Evolutionary conservation across 2,329 filamentous ascomycete genomes (phyloP), one percentile per base, ranked within the genome.

Genomic region (Bipolaris oryzae): DNA sequence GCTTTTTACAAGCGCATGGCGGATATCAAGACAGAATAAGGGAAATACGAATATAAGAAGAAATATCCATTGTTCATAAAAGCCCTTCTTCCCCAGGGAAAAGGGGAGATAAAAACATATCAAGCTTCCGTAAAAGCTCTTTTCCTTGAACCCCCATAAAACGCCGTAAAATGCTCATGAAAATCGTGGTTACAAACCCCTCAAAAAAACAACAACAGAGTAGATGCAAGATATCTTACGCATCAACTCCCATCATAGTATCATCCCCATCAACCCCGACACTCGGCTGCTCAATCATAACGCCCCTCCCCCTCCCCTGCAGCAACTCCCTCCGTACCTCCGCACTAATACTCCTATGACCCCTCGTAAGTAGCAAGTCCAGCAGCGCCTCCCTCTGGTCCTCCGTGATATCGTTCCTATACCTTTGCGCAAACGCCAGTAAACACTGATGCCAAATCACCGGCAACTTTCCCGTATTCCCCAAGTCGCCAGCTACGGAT

Each of bases 371-470:
- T 16, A 99, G 80, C 57, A 99, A 78, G 78, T 99, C 95, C 5
- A 99, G 80, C 48, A 99, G 79, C 0, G 92, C 91, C 78, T 99
- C 94, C 67, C 93, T 84, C 80, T 96, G 93, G 66, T 97, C 93
- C 75, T 97, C 93, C 1, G 92, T 96, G 67, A 97, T 94, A 76
- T 98, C 94, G 66, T 97, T 96, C 71, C 92, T 88, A 79, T 98
- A 99, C 54, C 94, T 84, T 78, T 97, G 90, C 23, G 95, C 92
- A 78, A 99, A 99, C 1, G 91, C 89, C 52, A 99, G 79, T 28
- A 99, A 81, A 67, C 90, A 92, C 79, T 98, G 94, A 76, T 99
- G 95, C 92, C 94, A 99, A 53, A 99, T 87, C 7, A 99, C 92
- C 0, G 96, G 95, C 63, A 98, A 76, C 72, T 90, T 91, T 21